phyloP scores from a whole-genome alignment of 1,284 basidiomycete species.

The Exobasidium cylindrosporum region DNA sequence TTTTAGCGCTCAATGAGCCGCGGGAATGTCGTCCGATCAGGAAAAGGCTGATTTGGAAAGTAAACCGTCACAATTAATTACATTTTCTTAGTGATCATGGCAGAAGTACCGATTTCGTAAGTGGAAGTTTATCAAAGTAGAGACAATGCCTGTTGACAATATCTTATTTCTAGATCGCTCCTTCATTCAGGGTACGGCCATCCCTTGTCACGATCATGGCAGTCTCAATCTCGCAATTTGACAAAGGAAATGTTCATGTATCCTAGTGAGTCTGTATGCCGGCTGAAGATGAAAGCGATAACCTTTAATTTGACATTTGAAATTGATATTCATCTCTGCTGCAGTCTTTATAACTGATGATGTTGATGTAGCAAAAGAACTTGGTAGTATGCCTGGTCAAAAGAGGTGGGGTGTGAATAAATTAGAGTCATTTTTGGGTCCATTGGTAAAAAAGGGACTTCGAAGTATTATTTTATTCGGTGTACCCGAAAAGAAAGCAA shows the following conservation, averaged over 20 bases:
- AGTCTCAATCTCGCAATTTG: slow-evolving; percentile 35
- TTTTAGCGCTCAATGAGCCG: too few species aligned
- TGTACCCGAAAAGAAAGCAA: slow-evolving; percentile 78
- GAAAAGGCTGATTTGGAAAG: too few species aligned
- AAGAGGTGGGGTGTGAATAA: slow-evolving; percentile 82
- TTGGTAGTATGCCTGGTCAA: slow-evolving; percentile 50
- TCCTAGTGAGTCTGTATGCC: slow-evolving; percentile 25
- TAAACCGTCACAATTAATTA: too few species aligned
- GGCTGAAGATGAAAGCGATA: too few species aligned
- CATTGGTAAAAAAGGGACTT: slow-evolving; percentile 84
- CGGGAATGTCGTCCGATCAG: too few species aligned
- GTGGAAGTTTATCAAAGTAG: too few species aligned
- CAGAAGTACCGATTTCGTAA: too few species aligned
- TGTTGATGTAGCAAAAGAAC: slow-evolving; percentile 28
- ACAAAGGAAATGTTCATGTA: slow-evolving; percentile 53
- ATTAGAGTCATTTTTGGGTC: slow-evolving; percentile 80
- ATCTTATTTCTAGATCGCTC: too few species aligned
- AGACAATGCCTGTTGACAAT: too few species aligned
- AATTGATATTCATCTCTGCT: too few species aligned
- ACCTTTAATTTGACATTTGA: too few species aligned
- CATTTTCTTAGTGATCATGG: too few species aligned
- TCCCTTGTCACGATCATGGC: slow-evolving; percentile 40
- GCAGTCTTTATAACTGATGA: slow-evolving; percentile 52
- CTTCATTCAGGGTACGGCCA: slow-evolving; percentile 49
- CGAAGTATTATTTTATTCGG: slow-evolving; percentile 93